Percentiles rank a stretch among this genome's conserved stretches.
Conservation (phyloP, 805 yeast species). For the Saccharomycopsis microspora region DNA sequence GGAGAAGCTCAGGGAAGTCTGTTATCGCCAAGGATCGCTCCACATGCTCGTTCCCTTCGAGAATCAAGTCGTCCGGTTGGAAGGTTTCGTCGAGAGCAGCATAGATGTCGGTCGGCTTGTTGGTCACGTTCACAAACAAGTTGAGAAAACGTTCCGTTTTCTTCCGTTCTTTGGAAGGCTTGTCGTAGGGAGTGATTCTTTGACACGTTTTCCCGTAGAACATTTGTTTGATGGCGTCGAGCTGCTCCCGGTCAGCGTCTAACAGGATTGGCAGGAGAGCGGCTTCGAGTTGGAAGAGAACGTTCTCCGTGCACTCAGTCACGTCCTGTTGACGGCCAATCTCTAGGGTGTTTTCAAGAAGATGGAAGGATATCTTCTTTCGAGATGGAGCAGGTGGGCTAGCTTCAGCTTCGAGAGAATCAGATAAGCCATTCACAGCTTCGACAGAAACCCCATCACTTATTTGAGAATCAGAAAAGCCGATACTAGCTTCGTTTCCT, state of each 20-base stretch:
- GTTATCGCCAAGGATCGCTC: slow-evolving; percentile 63
- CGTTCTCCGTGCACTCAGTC: slow-evolving; percentile 93
- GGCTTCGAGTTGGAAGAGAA: slow-evolving; percentile 80
- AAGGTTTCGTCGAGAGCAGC: slow-evolving; percentile 85
- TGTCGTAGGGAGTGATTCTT: slow-evolving; percentile 23
- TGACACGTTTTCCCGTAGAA: slow-evolving; percentile 86
- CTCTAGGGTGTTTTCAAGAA: slow-evolving; percentile 64
- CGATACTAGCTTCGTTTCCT: slow-evolving; percentile 19
- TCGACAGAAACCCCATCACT: slow-evolving; percentile 5
- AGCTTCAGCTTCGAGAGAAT: background rate
- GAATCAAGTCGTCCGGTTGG: slow-evolving; percentile 52
- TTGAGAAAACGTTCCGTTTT: slow-evolving; percentile 71
- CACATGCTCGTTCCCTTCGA: slow-evolving; percentile 63
- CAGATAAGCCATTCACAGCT: background rate
- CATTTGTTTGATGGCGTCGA: slow-evolving; percentile 65
- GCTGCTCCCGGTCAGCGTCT: slow-evolving; percentile 63
- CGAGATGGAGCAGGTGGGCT: background rate
- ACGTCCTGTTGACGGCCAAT: slow-evolving; percentile 94
- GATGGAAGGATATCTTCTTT: slow-evolving; percentile 29
- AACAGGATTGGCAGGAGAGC: slow-evolving; percentile 58
- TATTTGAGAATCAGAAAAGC: background rate
- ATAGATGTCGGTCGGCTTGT: slow-evolving; percentile 79
- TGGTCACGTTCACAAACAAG: slow-evolving; percentile 75
- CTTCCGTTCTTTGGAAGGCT: slow-evolving; percentile 28
- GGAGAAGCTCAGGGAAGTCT: slow-evolving; percentile 70